Conservation (phyloP, 208 protist genomes). For the Strigomonas galati region DNA sequence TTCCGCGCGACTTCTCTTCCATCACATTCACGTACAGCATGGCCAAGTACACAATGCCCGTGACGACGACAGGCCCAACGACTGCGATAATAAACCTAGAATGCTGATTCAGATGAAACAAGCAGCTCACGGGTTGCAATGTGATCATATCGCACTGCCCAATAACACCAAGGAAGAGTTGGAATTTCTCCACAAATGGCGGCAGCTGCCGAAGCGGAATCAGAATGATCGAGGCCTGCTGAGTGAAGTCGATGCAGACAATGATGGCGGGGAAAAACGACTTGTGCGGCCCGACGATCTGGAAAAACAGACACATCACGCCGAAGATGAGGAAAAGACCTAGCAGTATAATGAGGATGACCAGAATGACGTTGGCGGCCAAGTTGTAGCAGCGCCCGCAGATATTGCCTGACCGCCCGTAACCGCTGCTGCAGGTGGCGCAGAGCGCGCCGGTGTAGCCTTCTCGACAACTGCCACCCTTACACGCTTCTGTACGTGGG, state of each 20-base stretch:
- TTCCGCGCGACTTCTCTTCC: constrained; percentile 15
- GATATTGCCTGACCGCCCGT: constrained; percentile 24
- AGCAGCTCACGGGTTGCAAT: constrained; percentile 3
- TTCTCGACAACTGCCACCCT: constrained; percentile 15
- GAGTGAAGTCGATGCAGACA: constrained; percentile 23
- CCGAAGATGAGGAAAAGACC: constrained; percentile 19
- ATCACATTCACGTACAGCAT: constrained; percentile 25
- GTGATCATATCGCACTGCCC: neutral
- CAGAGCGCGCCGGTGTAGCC: constrained; percentile 43
- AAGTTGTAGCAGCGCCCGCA: constrained; percentile 31
- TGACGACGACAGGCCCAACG: constrained; percentile 11
- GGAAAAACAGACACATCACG: constrained; percentile 20
- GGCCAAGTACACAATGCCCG: constrained; percentile 16
- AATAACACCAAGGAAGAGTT: constrained; percentile 15
- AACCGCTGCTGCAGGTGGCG: constrained; percentile 25
- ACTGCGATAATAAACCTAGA: constrained; percentile 19
- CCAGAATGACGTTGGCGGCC: constrained; percentile 26
- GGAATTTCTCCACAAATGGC: constrained; percentile 24
- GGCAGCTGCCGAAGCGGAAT: constrained; percentile 31
- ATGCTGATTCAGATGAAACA: constrained; percentile 17
- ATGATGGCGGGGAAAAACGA: constrained; percentile 17
- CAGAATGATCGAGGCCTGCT: constrained; percentile 22
- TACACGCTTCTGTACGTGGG: constrained; percentile 21
- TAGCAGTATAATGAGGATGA: constrained; percentile 18
- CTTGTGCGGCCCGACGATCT: constrained; percentile 23